A percentile compares a stretch with the other conserved stretches of the same genome.
Conservation (phyloP, 768 basidiomycete species). For the Butyriboletus loyo region DNA sequence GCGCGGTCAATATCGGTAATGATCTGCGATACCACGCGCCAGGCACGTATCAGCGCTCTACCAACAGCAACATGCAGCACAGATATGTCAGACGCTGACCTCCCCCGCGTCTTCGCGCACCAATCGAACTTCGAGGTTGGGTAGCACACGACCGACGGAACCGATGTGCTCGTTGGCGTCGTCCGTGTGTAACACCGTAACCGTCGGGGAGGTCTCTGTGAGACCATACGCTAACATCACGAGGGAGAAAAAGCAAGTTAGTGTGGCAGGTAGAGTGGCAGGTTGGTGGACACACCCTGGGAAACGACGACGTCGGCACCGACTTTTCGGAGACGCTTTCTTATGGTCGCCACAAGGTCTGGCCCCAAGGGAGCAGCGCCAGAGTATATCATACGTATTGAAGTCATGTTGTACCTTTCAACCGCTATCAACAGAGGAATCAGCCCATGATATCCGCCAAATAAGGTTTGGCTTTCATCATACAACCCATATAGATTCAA, state of each 20-base stretch:
- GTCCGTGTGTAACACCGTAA: constrained; percentile 49
- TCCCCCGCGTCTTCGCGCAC: constrained; percentile 61
- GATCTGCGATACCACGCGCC: constrained; percentile 8
- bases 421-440: constrained; percentile 41
- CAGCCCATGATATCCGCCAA: background rate
- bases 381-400: constrained; percentile 55
- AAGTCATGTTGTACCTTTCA: constrained; percentile 62
- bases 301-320: constrained; percentile 41
- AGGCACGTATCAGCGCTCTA: background rate
- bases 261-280: background rate
- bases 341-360: constrained; percentile 52
- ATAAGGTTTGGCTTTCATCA: background rate
- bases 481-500: too few species aligned
- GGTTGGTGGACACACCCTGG: constrained; percentile 43
- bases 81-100: constrained; percentile 3
- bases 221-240: constrained; percentile 62
- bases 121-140: constrained; percentile 74
- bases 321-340: constrained; percentile 37
- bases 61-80: too few species aligned
- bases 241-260: background rate
- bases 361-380: constrained; percentile 82
- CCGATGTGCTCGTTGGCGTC: constrained; percentile 52
- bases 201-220: constrained; percentile 79
- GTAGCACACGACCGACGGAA: constrained; percentile 64
- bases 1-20: constrained; percentile 37